Conservation (phyloP, 768 basidiomycete genomes). For the Kondoa subrosea region DNA sequence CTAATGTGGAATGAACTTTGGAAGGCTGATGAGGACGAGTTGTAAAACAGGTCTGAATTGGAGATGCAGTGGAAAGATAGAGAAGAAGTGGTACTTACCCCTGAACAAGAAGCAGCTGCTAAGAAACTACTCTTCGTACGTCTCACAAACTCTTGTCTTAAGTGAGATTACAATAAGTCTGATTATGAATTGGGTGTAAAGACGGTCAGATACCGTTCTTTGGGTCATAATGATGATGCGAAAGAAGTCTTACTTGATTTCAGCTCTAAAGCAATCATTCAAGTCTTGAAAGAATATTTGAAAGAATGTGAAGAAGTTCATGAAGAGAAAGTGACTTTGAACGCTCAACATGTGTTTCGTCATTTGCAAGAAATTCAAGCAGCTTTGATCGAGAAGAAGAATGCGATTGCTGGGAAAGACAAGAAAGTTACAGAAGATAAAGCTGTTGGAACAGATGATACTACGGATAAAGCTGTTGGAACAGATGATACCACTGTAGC, state of each 20-base stretch:
- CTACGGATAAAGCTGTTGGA: no score
- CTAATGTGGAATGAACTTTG: no score
- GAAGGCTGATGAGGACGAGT: no score
- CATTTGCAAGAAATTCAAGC: not conserved
- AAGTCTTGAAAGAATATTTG: not conserved
- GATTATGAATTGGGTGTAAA: not conserved
- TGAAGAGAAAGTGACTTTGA: not conserved
- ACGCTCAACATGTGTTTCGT: conserved; percentile 3
- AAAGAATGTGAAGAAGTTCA: not conserved
- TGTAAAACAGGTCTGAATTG: not conserved
- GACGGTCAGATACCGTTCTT: not conserved
- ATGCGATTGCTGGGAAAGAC: not conserved
- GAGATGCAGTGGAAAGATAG: not conserved
- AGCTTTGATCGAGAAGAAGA: not conserved
- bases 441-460: not conserved
- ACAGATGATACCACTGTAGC: not conserved
- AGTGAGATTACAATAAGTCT: not conserved
- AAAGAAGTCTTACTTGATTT: not conserved
- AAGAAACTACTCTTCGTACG: not conserved
- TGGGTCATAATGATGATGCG: not conserved
- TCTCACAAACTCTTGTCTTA: not conserved
- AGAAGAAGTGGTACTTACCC: not conserved
- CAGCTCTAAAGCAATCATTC: not conserved
- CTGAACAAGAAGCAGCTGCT: not conserved
- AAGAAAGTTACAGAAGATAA: not conserved